Base-by-base conservation (phyloP, 2,329 filamentous ascomycete genomes). In the Macrophomina phaseolina region DNA sequence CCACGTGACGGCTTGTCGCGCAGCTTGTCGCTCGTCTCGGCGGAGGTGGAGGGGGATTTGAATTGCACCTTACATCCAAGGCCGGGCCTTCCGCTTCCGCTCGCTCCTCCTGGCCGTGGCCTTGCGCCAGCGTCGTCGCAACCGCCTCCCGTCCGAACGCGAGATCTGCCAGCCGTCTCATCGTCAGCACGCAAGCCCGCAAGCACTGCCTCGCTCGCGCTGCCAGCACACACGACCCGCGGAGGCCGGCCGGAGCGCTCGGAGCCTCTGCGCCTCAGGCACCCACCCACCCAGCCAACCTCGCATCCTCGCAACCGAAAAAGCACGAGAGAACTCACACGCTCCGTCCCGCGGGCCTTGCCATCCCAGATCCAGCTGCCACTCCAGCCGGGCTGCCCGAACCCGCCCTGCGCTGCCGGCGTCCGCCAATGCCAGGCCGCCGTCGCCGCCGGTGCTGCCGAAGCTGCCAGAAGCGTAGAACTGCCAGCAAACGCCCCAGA, bases 401-500 rank as follows among this genome's bases (percentile, higher is more conserved):
- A 58, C 63, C 38, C 63, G 62, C 45, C 34, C 45, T 28, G n/a
- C 46, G 23, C 23, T 23, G 23, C 58, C 45, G 42, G 28, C 45
- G 14, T 3, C 45, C 46, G 52, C 34, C 36, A 38, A 38, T 38
- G 36, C 36, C 36, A 12, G 36, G 36, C 42, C 42, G 42, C 42
- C 42, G 11, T 18, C 46, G 46, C 46, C 46, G n/a, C n/a, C 8
- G 46, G 42, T 45, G 42, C 42, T n/a, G n/a, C 18, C 42, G 58
- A 62, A 38, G 58, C 30, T 49, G 58, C 42, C 42, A 48, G 42
- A 28, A n/a, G 60, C 12, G 68, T 77, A 78, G 70, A 76, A 79
- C 77, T 78, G 79, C 77, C 77, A 79, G 68, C 80, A 81, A 5
- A 81, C 79, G 30, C 79, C 80, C 79, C 80, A 82, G 18, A 82